phyloP scores from a whole-genome alignment of 208 protist genomes.

The Tritrichomonas foetus region DNA sequence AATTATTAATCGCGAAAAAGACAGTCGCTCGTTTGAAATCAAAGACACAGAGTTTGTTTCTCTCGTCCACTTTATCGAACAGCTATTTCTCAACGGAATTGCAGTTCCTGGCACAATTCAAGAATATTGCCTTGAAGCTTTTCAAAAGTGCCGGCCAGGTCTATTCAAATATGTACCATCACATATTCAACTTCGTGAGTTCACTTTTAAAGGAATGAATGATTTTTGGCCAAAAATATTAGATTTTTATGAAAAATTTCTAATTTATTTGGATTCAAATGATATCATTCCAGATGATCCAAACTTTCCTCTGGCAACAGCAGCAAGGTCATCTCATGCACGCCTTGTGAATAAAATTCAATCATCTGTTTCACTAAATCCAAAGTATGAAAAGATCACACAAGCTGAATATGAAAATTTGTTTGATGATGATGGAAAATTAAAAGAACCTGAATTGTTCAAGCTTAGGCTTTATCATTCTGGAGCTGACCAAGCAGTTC shows the following conservation, averaged over 20 bases:
- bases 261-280: neutral
- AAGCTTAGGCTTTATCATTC: neutral
- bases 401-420: neutral
- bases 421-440: neutral
- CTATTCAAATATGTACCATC: neutral
- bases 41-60: neutral
- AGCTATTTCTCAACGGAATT: neutral
- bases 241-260: neutral
- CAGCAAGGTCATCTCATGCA: neutral
- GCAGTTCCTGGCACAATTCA: neutral
- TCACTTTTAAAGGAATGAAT: neutral
- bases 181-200: neutral
- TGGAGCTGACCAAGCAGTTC: neutral
- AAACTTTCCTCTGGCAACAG: neutral
- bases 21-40: neutral
- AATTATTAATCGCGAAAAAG: no score
- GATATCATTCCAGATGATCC: neutral
- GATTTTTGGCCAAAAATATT: neutral
- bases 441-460: neutral
- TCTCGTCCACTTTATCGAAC: neutral
- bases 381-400: neutral
- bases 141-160: neutral
- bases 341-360: neutral
- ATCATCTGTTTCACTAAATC: neutral
- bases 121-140: neutral